Conservation (phyloP, 2,329 filamentous ascomycete genomes). For the Lachnellula arida region DNA sequence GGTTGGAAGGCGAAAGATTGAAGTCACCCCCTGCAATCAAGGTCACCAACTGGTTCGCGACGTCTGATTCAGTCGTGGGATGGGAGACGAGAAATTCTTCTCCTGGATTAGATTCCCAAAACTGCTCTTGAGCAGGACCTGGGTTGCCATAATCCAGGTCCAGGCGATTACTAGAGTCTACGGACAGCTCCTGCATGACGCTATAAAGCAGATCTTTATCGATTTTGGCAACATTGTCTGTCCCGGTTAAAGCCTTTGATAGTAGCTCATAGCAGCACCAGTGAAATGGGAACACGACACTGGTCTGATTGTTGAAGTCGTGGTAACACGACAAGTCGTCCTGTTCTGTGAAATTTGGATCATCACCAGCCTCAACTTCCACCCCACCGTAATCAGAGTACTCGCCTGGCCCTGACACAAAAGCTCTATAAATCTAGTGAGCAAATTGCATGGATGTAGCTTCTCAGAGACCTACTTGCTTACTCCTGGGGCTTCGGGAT, state of each 20-base stretch:
- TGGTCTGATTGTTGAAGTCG: neutral
- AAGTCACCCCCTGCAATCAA: conserved; percentile 3
- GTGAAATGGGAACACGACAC: conserved; percentile 8
- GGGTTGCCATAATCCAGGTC: conserved; percentile 1
- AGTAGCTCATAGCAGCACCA: conserved; percentile 7
- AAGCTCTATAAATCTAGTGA: neutral
- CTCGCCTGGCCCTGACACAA: conserved; percentile 1
- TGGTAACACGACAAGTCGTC: neutral
- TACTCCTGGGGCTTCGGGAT: neutral
- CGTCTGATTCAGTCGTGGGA: neutral
- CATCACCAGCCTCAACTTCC: conserved; percentile 1
- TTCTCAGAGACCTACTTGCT: neutral
- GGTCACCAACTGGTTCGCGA: neutral
- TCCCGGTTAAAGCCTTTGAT: neutral
- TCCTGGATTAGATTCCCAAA: neutral
- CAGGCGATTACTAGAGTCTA: neutral
- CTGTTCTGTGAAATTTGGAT: neutral
- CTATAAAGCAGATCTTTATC: neutral
- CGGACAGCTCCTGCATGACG: neutral
- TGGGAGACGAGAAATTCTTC: neutral
- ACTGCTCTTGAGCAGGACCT: neutral
- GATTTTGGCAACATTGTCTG: neutral
- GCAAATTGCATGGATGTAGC: too few species aligned
- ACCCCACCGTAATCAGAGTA: conserved; percentile 1
- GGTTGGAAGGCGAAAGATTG: neutral